Evolutionary conservation across 2,329 filamentous ascomycete species (phyloP).

Genomic region (Chaetomiaceae sp.): DNA sequence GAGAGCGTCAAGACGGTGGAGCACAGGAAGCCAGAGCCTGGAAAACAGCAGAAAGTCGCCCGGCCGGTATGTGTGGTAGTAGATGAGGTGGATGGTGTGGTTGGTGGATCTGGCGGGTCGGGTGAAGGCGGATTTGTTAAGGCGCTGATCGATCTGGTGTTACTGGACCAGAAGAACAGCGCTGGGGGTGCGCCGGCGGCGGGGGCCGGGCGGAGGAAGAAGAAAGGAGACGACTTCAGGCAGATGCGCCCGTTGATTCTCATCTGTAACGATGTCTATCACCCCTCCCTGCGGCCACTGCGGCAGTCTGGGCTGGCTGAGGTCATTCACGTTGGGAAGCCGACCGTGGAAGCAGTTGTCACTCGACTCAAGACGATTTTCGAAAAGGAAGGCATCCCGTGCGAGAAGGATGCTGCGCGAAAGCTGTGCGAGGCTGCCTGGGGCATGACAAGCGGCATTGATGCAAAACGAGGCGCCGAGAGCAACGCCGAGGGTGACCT

Average conservation of each 20-base stretch:
- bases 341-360: constrained; percentile 80
- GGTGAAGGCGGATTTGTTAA: constrained; percentile 95
- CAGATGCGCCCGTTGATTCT: constrained; percentile 84
- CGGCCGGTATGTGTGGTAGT: constrained; percentile 90
- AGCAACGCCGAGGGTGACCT: constrained; percentile 69
- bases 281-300: constrained; percentile 78
- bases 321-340: constrained; percentile 86
- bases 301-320: constrained; percentile 83
- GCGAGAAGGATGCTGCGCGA: constrained; percentile 83
- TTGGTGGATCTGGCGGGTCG: constrained; percentile 68
- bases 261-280: constrained; percentile 97
- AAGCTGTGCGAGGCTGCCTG: constrained; percentile 79
- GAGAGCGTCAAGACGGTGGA: constrained; percentile 82
- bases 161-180: constrained; percentile 78
- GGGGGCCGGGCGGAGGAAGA: constrained; percentile 50
- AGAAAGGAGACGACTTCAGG: constrained; percentile 80
- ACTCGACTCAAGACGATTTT: constrained; percentile 78
- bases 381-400: constrained; percentile 80
- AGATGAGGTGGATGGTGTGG: constrained; percentile 94
- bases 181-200: constrained; percentile 30
- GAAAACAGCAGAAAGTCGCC: constrained; percentile 63
- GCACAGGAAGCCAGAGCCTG: constrained; percentile 50
- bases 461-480: constrained; percentile 64
- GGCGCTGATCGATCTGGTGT: constrained; percentile 84
- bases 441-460: constrained; percentile 70